Percentiles rank a stretch among this genome's conserved stretches.
Evolutionary conservation across 768 basidiomycete genomes (phyloP).

Genomic region (Lactarius hengduanensis): DNA sequence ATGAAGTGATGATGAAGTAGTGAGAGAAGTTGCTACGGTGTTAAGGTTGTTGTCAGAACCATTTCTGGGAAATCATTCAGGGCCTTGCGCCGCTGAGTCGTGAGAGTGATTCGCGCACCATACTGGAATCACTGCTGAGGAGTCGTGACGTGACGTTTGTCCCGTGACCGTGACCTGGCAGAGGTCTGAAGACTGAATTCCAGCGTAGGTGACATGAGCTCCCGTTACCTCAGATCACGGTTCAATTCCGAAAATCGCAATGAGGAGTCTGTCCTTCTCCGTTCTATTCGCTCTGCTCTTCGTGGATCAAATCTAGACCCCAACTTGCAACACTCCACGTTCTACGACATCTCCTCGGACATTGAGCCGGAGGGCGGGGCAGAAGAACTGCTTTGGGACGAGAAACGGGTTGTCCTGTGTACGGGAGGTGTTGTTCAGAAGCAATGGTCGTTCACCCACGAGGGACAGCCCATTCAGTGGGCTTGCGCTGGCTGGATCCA

Average conservation of each 20-base stretch:
- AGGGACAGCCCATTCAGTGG: constrained; percentile 71
- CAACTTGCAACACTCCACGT: constrained; percentile 8
- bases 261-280: constrained; percentile 46
- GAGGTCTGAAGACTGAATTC: neutral
- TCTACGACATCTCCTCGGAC: constrained; percentile 15
- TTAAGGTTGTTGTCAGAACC: neutral
- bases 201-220: neutral
- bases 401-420: constrained; percentile 58
- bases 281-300: constrained; percentile 58
- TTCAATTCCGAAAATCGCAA: constrained; percentile 9
- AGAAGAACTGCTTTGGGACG: constrained; percentile 71
- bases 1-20: neutral
- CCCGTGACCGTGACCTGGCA: too few relatives aligned
- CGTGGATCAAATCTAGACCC: constrained; percentile 40
- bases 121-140: too few relatives aligned
- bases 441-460: constrained; percentile 72
- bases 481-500: constrained; percentile 77
- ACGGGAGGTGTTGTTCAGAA: constrained; percentile 66
- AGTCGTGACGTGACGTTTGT: too few relatives aligned
- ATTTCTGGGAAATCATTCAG: neutral
- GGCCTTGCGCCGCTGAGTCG: neutral
- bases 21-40: neutral
- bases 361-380: constrained; percentile 38
- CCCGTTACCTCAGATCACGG: constrained; percentile 20
- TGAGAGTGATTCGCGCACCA: neutral